A percentile compares a stretch with the other conserved stretches of the same genome.
Conservation (phyloP, 345 rosid genomes). For the Zanthoxylum bungeanum region DNA sequence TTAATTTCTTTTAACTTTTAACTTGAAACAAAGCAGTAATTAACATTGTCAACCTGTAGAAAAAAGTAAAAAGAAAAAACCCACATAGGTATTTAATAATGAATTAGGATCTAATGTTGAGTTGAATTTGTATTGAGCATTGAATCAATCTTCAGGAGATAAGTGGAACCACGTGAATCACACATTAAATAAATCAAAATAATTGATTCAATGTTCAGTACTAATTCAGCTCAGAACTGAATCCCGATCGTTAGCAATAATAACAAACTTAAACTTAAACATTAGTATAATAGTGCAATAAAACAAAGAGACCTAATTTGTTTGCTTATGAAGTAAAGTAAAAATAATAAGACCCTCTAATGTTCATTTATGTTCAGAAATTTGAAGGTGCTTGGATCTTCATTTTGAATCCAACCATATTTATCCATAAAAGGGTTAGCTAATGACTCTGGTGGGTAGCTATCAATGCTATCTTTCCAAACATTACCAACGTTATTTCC, state of each 20-base stretch:
- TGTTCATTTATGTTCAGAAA: constrained; percentile 10
- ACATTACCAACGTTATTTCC: constrained; percentile 37
- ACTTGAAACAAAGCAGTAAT: background rate
- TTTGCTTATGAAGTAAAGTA: background rate
- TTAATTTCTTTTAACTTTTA: background rate
- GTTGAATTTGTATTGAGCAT: too few species aligned
- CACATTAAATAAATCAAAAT: too few species aligned
- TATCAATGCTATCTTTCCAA: constrained; percentile 62
- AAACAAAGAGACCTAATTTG: too few species aligned
- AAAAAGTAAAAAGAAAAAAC: background rate
- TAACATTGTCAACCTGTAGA: constrained; percentile 3
- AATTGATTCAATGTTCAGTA: too few species aligned
- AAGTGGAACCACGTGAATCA: too few species aligned
- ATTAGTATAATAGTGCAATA: too few species aligned
- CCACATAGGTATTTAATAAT: constrained; percentile 18
- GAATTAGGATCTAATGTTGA: too few species aligned
- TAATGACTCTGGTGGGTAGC: constrained; percentile 66
- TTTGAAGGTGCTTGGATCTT: constrained; percentile 65
- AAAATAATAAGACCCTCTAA: background rate
- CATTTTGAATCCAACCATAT: constrained; percentile 84
- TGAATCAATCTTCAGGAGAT: too few species aligned
- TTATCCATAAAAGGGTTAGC: constrained; percentile 79
- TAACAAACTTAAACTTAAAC: background rate
- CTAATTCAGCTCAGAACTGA: too few species aligned
- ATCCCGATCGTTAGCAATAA: too few species aligned